Conservation (phyloP, 1,284 basidiomycete genomes). For the Ceratobasidium sp. region DNA sequence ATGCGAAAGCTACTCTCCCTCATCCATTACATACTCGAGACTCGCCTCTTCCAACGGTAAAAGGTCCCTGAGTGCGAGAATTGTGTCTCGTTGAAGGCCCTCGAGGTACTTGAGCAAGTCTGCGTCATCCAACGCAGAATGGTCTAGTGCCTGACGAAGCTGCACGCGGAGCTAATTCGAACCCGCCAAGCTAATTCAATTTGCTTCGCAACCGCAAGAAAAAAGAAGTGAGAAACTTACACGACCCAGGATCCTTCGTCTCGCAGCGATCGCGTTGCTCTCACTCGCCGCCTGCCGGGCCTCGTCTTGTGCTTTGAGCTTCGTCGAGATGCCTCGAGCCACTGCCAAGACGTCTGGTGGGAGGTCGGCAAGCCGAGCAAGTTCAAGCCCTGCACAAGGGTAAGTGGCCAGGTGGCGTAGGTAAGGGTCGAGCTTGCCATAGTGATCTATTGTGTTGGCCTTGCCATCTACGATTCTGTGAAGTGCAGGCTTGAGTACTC, state of each 20-base stretch:
- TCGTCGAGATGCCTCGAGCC: conserved; percentile 66
- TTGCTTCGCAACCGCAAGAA: neutral
- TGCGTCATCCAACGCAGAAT: conserved; percentile 71
- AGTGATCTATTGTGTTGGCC: conserved; percentile 65
- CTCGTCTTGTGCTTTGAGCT: conserved; percentile 66
- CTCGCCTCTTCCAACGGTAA: neutral
- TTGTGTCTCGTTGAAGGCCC: conserved; percentile 72
- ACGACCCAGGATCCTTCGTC: conserved; percentile 72
- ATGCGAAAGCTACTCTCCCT: neutral
- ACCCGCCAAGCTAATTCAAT: conserved; percentile 10
- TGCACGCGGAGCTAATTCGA: conserved; percentile 67
- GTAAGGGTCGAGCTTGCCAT: too few relatives aligned
- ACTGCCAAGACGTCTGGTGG: conserved; percentile 71
- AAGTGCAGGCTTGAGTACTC: neutral
- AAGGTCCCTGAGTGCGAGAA: conserved; percentile 56
- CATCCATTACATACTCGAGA: neutral
- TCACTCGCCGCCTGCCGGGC: conserved; percentile 65
- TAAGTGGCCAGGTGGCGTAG: conserved; percentile 35
- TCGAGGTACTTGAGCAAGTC: conserved; percentile 69
- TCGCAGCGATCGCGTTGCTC: conserved; percentile 62
- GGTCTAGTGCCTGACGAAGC: conserved; percentile 69
- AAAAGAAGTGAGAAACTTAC: conserved; percentile 53
- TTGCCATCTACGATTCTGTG: conserved; percentile 70
- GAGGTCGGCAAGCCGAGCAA: conserved; percentile 83
- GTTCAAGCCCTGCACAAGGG: conserved; percentile 71